These are phyloP conservation scores for Neoboletus brunneissimus DNA, from an alignment of 768 basidiomycete genomes.

Conservation along the genomic window DNA sequence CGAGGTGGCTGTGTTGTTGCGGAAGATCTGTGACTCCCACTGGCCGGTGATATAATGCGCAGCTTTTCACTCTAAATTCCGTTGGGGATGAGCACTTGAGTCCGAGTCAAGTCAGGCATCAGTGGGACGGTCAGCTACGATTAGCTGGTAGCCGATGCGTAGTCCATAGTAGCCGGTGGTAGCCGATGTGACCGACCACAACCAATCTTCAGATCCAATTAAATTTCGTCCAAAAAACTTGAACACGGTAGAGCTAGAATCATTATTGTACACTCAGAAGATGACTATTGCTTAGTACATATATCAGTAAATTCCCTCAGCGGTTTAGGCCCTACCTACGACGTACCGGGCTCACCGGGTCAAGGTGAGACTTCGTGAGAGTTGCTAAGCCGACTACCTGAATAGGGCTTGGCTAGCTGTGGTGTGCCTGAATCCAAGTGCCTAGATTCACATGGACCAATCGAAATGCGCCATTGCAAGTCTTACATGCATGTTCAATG, in stretches of 20 bases:
- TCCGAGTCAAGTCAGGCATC: too few relatives aligned
- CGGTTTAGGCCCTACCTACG: background rate
- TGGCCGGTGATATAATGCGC: background rate
- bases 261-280: background rate
- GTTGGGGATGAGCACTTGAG: too few relatives aligned
- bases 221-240: too few relatives aligned
- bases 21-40: background rate
- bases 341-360: background rate
- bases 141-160: too few relatives aligned
- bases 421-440: background rate
- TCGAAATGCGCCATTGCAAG: background rate
- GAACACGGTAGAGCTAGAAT: background rate
- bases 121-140: too few relatives aligned
- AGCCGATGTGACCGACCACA: too few relatives aligned
- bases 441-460: background rate
- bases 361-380: background rate
- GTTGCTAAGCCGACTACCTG: background rate
- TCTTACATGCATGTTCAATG: background rate
- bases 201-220: too few relatives aligned
- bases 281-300: background rate
- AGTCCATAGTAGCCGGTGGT: too few relatives aligned
- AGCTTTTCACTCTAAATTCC: background rate
- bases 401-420: background rate
- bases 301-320: background rate
- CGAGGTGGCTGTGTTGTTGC: constrained; percentile 10